Base-by-base conservation (phyloP, 257 asterid genomes). In the Solanum chaucha region DNA sequence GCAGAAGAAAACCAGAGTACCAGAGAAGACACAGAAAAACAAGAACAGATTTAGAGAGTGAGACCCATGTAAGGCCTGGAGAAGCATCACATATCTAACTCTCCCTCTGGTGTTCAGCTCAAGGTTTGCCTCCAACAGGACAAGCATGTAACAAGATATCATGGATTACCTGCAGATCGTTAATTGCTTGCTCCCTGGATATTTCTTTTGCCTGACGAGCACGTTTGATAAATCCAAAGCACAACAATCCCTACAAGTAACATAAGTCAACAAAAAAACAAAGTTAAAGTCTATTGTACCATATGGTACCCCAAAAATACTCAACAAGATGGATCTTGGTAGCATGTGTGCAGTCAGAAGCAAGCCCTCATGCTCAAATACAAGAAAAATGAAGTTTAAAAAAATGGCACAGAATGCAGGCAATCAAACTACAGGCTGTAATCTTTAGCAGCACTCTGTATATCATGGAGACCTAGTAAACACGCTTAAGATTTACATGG, bases 181-280 rank as follows among this genome's bases (percentile, higher is more conserved):
- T 95, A 34, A 90, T 81, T 32, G 99, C 97, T 91, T 97, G 98
- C 87, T 94, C 98, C 90, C 94, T 90, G 80, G 99, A 87, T 85
- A 93, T 3, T 89, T 93, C 95, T 90, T 92, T 91, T 87, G 88
- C 95, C 93, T 90, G 94, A 58, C 95, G 99, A 89, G 97, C 92
- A 87, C 98, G 99, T 91, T 95, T 95, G 88, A 95, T 86, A 89
- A 89, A 70, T 61, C 99, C 99, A 83, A 96, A 93, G 94, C 99
- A 95, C 41, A 95, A 88, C 40, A 97, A 8, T 84, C 99, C 99
- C 99, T 95, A 82, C 32, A 86, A 87, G 36, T 11, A 74, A 65
- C 89, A 46, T 82, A 55, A 14, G 20, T 75, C 41, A 17, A 48
- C n/a, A 41, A 32, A 85, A 17, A 24, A 67, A 38, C 19, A 78